phyloP scores from a whole-genome alignment of 306 rosid species.

The Quercus mongolica region DNA sequence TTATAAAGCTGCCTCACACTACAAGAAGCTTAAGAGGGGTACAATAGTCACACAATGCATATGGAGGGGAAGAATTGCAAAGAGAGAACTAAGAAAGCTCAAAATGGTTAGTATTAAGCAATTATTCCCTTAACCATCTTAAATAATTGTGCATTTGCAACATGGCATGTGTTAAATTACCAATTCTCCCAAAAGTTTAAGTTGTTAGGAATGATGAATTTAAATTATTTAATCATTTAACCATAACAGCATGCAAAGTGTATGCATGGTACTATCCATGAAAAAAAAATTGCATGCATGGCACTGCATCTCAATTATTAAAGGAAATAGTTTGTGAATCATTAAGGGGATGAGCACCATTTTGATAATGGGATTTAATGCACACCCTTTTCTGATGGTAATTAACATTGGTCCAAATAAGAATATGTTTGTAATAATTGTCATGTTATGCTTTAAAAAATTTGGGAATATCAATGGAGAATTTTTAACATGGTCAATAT shows the following conservation, averaged over 20 bases:
- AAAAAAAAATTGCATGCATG: neutral
- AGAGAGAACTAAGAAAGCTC: slow-evolving; percentile 85
- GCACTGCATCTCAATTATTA: neutral
- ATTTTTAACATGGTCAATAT: neutral
- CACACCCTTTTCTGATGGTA: neutral
- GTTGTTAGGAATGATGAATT: no score
- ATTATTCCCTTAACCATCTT: neutral
- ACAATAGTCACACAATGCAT: slow-evolving; percentile 71
- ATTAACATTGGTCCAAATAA: neutral
- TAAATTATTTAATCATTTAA: neutral
- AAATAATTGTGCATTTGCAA: neutral
- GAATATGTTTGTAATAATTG: neutral
- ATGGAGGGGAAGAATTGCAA: slow-evolving; percentile 78
- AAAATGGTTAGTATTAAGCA: slow-evolving; percentile 64
- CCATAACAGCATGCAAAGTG: neutral
- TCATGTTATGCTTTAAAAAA: neutral
- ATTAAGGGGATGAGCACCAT: neutral
- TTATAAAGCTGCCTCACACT: slow-evolving; percentile 62
- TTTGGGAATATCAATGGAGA: neutral
- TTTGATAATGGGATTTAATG: neutral
- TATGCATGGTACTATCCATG: neutral
- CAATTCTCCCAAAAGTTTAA: no score
- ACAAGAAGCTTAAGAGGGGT: slow-evolving; percentile 77
- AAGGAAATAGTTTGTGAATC: neutral
- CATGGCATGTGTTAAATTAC: no score